Evolutionary conservation across 2,329 filamentous ascomycete genomes (phyloP).

Genomic region (Helotiales sp.): DNA sequence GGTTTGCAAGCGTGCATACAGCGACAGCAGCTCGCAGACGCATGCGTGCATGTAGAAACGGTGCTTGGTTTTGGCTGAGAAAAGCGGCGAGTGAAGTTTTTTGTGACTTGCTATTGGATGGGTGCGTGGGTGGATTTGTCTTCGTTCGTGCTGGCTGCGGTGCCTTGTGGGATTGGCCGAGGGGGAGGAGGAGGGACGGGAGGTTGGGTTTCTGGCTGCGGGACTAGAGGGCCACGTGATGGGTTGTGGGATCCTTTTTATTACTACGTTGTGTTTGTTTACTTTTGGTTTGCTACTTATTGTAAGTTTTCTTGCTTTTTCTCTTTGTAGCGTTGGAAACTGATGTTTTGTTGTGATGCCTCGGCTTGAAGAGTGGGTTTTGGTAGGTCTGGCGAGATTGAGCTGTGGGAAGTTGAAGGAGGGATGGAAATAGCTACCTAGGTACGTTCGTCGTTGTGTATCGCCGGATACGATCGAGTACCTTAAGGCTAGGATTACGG

Average conservation of each 20-base stretch:
- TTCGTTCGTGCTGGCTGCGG: no score
- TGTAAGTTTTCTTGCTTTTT: neutral
- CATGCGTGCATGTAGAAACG: neutral
- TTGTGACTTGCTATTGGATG: neutral
- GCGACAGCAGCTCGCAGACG: neutral
- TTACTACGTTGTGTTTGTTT: neutral
- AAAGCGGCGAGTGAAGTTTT: neutral
- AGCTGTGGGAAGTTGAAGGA: no score
- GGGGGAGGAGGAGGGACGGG: neutral
- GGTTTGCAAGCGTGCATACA: neutral
- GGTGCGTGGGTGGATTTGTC: neutral
- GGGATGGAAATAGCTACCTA: no score
- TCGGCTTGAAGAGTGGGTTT: no score
- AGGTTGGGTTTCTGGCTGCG: neutral
- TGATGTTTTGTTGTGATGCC: no score
- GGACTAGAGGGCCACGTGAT: neutral
- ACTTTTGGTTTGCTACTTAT: neutral
- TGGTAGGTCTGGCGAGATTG: no score
- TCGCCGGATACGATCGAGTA: neutral
- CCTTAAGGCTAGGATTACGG: no score
- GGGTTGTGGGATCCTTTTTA: no score
- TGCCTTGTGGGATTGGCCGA: neutral
- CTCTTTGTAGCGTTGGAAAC: no score
- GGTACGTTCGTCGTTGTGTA: no score
- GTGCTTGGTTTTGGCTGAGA: neutral